phyloP scores from a whole-genome alignment of 495 filamentous ascomycete species.

The Xeromyces bisporus region DNA sequence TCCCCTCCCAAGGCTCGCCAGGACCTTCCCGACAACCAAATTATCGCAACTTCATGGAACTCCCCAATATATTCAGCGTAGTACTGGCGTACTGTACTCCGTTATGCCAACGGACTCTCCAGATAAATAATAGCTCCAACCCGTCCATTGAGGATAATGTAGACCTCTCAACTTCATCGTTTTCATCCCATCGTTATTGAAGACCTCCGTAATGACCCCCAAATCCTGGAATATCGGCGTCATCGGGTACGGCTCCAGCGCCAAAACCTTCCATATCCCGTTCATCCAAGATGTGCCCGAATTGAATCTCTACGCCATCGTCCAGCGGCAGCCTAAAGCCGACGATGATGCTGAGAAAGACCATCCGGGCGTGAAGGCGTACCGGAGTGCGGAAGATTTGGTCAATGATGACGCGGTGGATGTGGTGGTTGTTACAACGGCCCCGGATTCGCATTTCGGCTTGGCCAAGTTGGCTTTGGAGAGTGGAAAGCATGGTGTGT shows the following conservation, averaged over 20 bases:
- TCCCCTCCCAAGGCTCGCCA: constrained; percentile 14
- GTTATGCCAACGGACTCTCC: too few species aligned
- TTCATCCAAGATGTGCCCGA: constrained; percentile 50
- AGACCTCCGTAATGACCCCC: constrained; percentile 31
- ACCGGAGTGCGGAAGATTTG: constrained; percentile 42
- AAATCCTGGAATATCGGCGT: constrained; percentile 41
- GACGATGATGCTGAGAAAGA: constrained; percentile 49
- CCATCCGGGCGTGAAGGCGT: constrained; percentile 47
- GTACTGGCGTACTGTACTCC: too few species aligned
- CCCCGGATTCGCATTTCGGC: constrained; percentile 56
- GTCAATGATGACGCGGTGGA: constrained; percentile 50
- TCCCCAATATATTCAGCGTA: too few species aligned
- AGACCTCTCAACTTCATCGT: too few species aligned
- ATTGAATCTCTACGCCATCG: constrained; percentile 57
- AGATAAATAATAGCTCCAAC: too few species aligned
- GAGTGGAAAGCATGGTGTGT: constrained; percentile 53
- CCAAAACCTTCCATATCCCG: constrained; percentile 83
- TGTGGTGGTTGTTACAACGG: constrained; percentile 58
- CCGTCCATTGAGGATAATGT: too few species aligned
- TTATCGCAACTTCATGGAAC: too few species aligned
- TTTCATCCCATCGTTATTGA: too few species aligned
- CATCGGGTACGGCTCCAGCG: constrained; percentile 60
- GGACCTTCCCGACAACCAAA: constrained; percentile 30
- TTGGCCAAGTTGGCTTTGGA: constrained; percentile 50
- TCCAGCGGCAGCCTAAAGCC: constrained; percentile 57